Conservation (phyloP, 345 rosid species). For the Pseudoturritis turrita region DNA sequence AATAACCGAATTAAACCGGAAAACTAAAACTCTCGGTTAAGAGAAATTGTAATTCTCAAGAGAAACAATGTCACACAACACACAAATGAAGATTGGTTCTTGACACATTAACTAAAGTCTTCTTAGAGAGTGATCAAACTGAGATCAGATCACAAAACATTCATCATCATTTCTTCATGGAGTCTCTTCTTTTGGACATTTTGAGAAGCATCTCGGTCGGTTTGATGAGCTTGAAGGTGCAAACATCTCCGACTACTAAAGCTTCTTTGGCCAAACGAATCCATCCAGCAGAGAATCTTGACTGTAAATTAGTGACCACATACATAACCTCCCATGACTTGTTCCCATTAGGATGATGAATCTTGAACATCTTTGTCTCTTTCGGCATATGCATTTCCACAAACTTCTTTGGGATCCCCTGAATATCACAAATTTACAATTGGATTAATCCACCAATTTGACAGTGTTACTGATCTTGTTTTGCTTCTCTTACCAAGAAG, state of each 20-base stretch:
- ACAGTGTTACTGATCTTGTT: not conserved
- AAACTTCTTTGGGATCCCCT: slow-evolving; percentile 4
- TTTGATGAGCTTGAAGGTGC: slow-evolving; percentile 13
- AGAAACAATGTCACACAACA: not conserved
- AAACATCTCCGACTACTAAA: slow-evolving; percentile 22
- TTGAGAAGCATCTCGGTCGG: slow-evolving; percentile 15
- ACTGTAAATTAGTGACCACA: not conserved
- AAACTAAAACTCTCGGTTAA: not conserved
- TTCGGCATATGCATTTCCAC: not conserved
- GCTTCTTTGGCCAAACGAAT: slow-evolving; percentile 1
- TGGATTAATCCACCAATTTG: not conserved
- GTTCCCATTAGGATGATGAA: not conserved
- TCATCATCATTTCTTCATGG: not conserved
- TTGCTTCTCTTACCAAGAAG: slow-evolving; percentile 20
- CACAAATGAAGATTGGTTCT: not conserved
- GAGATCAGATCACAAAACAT: not conserved
- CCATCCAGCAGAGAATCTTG: slow-evolving; percentile 28
- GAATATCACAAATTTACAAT: not conserved
- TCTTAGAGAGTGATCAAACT: not conserved
- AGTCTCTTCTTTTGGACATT: not conserved
- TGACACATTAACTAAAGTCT: not conserved
- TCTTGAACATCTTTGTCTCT: not conserved
- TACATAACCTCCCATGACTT: slow-evolving; percentile 16
- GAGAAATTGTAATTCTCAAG: not conserved
- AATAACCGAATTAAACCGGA: slow-evolving; percentile 17